Evolutionary conservation across 1,139 yeast genomes (phyloP).

Genomic region (Yamadazyma atlantica): DNA sequence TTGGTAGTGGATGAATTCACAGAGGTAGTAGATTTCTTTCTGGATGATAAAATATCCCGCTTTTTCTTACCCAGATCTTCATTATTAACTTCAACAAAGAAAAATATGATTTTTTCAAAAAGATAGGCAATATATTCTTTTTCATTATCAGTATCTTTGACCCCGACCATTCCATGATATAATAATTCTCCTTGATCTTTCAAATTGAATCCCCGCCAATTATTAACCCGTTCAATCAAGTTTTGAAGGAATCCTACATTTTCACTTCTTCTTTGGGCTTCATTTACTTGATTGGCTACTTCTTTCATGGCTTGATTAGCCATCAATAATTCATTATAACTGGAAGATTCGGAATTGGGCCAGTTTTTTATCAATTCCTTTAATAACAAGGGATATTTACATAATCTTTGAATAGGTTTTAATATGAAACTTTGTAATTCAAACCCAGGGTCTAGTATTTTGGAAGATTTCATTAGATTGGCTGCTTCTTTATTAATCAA

Average conservation of each 20-base stretch:
- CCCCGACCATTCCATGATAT: slow-evolving; percentile 75
- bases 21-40: slow-evolving; percentile 41
- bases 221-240: slow-evolving; percentile 69
- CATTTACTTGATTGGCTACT: slow-evolving; percentile 86
- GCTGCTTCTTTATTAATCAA: slow-evolving; percentile 65
- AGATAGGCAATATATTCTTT: slow-evolving; percentile 87
- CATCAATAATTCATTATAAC: slow-evolving; percentile 61
- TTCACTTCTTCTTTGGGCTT: slow-evolving; percentile 90
- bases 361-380: slow-evolving; percentile 66
- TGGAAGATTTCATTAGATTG: slow-evolving; percentile 55
- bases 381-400: slow-evolving; percentile 86
- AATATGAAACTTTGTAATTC: slow-evolving; percentile 87
- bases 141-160: slow-evolving; percentile 74
- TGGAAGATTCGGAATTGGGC: slow-evolving; percentile 36
- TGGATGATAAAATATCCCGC: slow-evolving; percentile 36
- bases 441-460: slow-evolving; percentile 77
- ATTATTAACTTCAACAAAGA: slow-evolving; percentile 55
- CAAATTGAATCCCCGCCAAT: slow-evolving; percentile 93
- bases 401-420: slow-evolving; percentile 92
- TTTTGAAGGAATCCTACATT: slow-evolving; percentile 72
- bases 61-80: slow-evolving; percentile 30
- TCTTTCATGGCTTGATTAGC: slow-evolving; percentile 66
- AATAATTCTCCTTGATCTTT: slow-evolving; percentile 83
- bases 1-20: slow-evolving; percentile 37
- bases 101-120: slow-evolving; percentile 82